A percentile compares a stretch with the other conserved stretches of the same genome.
Conservation (phyloP, 2,329 filamentous ascomycete species). For the Sodiomyces alkalinus region DNA sequence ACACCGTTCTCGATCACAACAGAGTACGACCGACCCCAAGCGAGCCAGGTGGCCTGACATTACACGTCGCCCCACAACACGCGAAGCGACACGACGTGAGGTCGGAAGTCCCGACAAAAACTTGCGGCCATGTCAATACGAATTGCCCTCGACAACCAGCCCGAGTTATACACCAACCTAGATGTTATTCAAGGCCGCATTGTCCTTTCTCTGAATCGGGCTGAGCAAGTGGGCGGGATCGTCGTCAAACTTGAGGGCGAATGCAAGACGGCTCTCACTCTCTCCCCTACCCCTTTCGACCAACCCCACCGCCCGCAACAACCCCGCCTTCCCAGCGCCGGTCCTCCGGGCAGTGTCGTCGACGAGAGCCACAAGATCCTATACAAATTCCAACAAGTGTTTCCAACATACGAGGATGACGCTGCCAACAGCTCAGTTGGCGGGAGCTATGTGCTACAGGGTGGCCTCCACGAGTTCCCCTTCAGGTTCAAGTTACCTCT, state of each 20-base stretch:
- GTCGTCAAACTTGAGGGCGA: conserved; percentile 77
- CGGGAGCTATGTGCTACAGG: conserved; percentile 41
- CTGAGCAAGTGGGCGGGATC: conserved; percentile 57
- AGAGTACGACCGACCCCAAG: no score
- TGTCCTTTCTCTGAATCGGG: conserved; percentile 40
- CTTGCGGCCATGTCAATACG: conserved; percentile 47
- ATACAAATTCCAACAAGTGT: conserved; percentile 60
- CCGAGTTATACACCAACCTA: conserved; percentile 66
- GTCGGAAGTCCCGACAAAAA: no score
- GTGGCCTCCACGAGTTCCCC: conserved; percentile 60
- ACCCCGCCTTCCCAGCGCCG: conserved; percentile 16
- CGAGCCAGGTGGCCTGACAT: no score
- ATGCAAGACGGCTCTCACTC: conserved; percentile 48
- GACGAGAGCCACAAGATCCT: conserved; percentile 57
- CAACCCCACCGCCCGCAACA: conserved; percentile 4
- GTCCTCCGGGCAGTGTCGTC: conserved; percentile 26
- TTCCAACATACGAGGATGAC: conserved; percentile 39
- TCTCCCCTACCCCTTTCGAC: conserved; percentile 30
- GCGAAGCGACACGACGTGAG: no score
- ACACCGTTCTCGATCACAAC: no score
- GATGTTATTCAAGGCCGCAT: conserved; percentile 54
- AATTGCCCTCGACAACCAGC: conserved; percentile 49
- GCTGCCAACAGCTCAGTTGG: conserved; percentile 21
- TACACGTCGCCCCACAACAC: no score
- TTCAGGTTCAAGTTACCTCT: conserved; percentile 67